Conservation (phyloP, 768 basidiomycete species). For the Suillus subaureus region DNA sequence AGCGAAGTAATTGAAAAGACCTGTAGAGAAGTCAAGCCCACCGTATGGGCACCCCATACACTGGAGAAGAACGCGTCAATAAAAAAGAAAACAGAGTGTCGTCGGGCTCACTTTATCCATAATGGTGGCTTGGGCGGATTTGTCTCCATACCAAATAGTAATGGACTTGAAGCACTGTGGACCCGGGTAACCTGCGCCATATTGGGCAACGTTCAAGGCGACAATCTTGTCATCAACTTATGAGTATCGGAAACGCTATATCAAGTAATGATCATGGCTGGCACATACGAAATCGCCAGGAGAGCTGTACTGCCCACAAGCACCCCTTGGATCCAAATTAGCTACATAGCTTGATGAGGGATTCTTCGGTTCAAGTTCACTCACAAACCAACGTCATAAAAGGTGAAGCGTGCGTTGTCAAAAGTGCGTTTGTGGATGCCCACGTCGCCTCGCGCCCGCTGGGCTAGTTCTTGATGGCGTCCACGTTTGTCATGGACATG, state of each 20-base stretch:
- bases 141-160: conserved; percentile 57
- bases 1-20: conserved; percentile 65
- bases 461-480: conserved; percentile 50
- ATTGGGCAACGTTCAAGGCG: conserved; percentile 43
- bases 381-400: conserved; percentile 55
- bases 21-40: conserved; percentile 69
- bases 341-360: conserved; percentile 12
- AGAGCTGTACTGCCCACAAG: conserved; percentile 48
- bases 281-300: conserved; percentile 44
- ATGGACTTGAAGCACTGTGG: conserved; percentile 64
- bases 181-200: conserved; percentile 60
- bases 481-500: conserved; percentile 21
- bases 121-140: conserved; percentile 53
- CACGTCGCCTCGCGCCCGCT: conserved; percentile 42
- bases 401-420: conserved; percentile 47
- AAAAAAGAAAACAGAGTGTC: neutral
- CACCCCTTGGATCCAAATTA: conserved; percentile 43
- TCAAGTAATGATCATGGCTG: neutral
- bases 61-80: conserved; percentile 32
- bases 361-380: conserved; percentile 12
- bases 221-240: conserved; percentile 24
- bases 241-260: conserved; percentile 46
- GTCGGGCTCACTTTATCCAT: conserved; percentile 54
- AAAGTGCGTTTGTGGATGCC: conserved; percentile 37
- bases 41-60: conserved; percentile 67